Base-by-base conservation (phyloP, 2,329 filamentous ascomycete genomes). In the Ascomycota sp. region DNA sequence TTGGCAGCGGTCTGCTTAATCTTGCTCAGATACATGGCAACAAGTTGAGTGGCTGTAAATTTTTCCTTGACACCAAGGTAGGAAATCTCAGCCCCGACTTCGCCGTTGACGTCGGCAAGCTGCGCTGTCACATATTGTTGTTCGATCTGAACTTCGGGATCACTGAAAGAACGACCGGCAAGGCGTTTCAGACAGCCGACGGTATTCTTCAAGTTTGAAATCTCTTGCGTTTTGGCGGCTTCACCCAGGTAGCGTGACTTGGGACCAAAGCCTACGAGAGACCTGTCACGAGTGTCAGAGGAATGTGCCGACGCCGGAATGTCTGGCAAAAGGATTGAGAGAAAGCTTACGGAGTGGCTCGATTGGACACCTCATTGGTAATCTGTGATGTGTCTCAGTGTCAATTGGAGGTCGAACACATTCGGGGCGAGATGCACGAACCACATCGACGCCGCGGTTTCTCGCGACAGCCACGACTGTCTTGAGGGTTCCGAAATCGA, bases 171-270 rank as follows among this genome's bases (percentile, higher is more conserved):
- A 53, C 89, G 82, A 52, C 89, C 89, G 51, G 78, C 77, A 47
- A 98, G 75, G 50, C 89, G 81, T 65, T 92, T 92, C 49, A 98
- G 70, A 44, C 73, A 84, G 56, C 72, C 67, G 61, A 98, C 80
- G 45, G 89, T 98, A 70, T 98, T 98, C 68, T 95, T 98, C 51
- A 95, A 73, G 68, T 98, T 98, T 52, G 86, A 92, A 54, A 92
- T 91, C 62, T 98, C 89, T 63, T 93, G 86, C 45, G 86, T 95
- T 72, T 95, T 95, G 46, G 89, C 89, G 37, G 80, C 60, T 64
- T 98, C 89, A 44, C 89, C 89, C 43, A 98, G 70, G 56, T 91
- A 92, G 64, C 89, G 79, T 57, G 71, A 75, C 64, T 92, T 92
- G 54, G 82, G 77, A 39, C 83, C 82, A 58, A 98, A 98, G 50